Evolutionary conservation across 2,329 filamentous ascomycete genomes (phyloP).

Genomic region (Beauveria brongniartii): DNA sequence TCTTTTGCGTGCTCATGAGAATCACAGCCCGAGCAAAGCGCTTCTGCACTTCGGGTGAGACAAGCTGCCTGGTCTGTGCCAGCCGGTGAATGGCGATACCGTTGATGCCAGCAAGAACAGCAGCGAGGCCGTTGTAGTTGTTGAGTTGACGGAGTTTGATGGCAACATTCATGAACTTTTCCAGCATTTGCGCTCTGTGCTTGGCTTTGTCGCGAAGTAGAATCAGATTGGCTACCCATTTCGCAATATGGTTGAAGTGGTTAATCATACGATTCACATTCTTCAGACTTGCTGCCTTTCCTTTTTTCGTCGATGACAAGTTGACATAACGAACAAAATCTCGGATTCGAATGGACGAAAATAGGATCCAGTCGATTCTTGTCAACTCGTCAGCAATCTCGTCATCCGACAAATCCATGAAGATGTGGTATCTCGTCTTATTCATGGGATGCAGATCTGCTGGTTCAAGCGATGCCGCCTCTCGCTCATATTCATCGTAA

Average conservation of each 20-base stretch:
- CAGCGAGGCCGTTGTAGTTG: slow-evolving; percentile 96
- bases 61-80: slow-evolving; percentile 66
- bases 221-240: slow-evolving; percentile 76
- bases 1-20: slow-evolving; percentile 87
- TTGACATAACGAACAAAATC: slow-evolving; percentile 90
- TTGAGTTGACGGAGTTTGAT: slow-evolving; percentile 80
- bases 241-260: slow-evolving; percentile 81
- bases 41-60: slow-evolving; percentile 65
- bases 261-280: slow-evolving; percentile 93
- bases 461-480: slow-evolving; percentile 65
- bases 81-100: slow-evolving; percentile 80
- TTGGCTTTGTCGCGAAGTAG: slow-evolving; percentile 92
- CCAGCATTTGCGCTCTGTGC: slow-evolving; percentile 81
- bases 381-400: slow-evolving; percentile 87
- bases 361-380: slow-evolving; percentile 96
- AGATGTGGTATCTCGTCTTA: slow-evolving; percentile 81
- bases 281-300: slow-evolving; percentile 66
- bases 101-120: slow-evolving; percentile 86
- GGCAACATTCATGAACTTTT: slow-evolving; percentile 93
- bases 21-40: slow-evolving; percentile 83
- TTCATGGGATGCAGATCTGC: slow-evolving; percentile 61
- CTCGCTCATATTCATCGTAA: slow-evolving; percentile 72
- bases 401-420: slow-evolving; percentile 81
- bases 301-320: slow-evolving; percentile 60
- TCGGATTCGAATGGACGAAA: slow-evolving; percentile 85